Base-by-base conservation (phyloP, 495 filamentous ascomycete genomes). In the Hypoxylon subgilvum region DNA sequence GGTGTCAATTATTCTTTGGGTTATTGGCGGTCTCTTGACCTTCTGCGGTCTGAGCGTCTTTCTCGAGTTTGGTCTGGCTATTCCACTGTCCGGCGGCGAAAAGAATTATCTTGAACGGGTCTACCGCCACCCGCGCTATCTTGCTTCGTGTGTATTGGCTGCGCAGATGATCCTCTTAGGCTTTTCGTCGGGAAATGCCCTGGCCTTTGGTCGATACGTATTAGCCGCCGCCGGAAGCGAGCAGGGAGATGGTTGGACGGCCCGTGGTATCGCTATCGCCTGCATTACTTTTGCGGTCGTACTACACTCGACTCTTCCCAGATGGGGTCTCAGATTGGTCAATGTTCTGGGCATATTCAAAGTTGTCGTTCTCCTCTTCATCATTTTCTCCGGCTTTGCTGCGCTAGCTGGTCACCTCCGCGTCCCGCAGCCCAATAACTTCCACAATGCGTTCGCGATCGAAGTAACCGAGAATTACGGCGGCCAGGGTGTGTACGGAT, bases 131-230 rank as follows among this genome's bases (percentile, higher is more conserved):
- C 86, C 87, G 10, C 82, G 79, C 59, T 88, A 86, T 73, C 71
- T 89, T 1, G 82, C 79, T n/a, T 86, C 84, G 0, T 82, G 78
- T 54, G 78, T 88, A 59, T 83, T 84, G 61, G 82, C 82, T 5
- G 74, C 82, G 1, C 84, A 85, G 53, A 80, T 84, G 49, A 73
- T 86, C 22, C 67, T 82, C 3, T 74, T 84, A 1, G 81, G 81
- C 8, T 84, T 80, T 69, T 81, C 82, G 0, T 74, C 74, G 14
- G 74, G 77, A 1, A 91, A 90, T 68, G 80, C 83, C 6, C 79
- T 90, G 59, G 79, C 88, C 13, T 90, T 90, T 41, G 86, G 86
- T 28, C 77, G 84, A 41, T 89, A 90, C 54, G 80, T 90, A 40
- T 79, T 90, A 46, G 79, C 80, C 54, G 88, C 87, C 0, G 76